Conservation (phyloP, 139 green algal genomes). For the Micractinium sp. region DNA sequence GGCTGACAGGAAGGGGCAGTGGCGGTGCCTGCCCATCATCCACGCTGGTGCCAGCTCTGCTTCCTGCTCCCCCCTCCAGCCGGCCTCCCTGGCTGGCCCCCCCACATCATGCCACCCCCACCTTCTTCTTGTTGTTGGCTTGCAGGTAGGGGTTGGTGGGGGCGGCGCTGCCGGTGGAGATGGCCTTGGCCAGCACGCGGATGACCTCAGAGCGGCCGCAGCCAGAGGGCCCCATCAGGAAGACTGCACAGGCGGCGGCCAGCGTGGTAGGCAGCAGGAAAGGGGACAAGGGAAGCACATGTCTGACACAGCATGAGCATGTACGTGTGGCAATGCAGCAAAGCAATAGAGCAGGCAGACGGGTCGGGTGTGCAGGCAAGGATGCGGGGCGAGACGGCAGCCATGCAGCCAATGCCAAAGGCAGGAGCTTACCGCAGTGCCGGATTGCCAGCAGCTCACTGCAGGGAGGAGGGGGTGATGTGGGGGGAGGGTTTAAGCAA, state of each 20-base stretch:
- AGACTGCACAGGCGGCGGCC: slow-evolving; percentile 54
- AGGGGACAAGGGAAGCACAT: too few relatives aligned
- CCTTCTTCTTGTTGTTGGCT: slow-evolving; percentile 86
- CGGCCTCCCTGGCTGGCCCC: not conserved
- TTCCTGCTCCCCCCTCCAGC: not conserved
- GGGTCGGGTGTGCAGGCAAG: too few relatives aligned
- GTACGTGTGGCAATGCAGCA: too few relatives aligned
- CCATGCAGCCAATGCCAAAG: too few relatives aligned
- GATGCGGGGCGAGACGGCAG: too few relatives aligned
- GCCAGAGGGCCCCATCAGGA: slow-evolving; percentile 87
- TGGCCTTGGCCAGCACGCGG: slow-evolving; percentile 82
- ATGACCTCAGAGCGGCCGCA: slow-evolving; percentile 91
- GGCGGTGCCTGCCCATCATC: not conserved
- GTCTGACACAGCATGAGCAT: too few relatives aligned
- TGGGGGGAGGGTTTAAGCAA: not conserved
- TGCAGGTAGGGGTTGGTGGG: slow-evolving; percentile 89
- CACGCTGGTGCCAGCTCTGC: not conserved
- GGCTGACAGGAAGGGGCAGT: not conserved
- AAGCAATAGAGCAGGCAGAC: too few relatives aligned
- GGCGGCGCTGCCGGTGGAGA: slow-evolving; percentile 70
- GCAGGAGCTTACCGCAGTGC: slow-evolving; percentile 58
- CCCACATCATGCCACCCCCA: too few relatives aligned
- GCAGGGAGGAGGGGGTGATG: not conserved
- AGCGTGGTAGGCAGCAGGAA: too few relatives aligned
- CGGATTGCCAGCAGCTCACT: slow-evolving; percentile 79